Evolutionary conservation across 192 early-diverging fungal genomes (phyloP).

Genomic region (Gamsiella multidivaricata): DNA sequence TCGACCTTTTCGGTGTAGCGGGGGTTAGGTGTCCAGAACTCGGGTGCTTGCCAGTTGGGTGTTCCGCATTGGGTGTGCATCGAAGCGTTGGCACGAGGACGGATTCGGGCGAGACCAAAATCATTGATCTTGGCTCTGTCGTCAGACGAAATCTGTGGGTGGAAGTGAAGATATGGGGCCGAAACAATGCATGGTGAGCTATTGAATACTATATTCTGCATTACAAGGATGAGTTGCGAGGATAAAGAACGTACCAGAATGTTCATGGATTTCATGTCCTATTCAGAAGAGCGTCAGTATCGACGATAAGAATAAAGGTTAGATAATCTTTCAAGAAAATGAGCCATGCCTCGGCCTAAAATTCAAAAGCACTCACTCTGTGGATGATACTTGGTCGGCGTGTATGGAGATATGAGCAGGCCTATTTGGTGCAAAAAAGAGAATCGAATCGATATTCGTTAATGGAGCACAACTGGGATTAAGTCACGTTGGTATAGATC

Average conservation of each 20-base stretch:
- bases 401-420: conserved; percentile 76
- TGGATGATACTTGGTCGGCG: conserved; percentile 80
- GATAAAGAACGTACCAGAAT: conserved; percentile 58
- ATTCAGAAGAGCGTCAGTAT: background rate
- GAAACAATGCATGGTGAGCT: no score
- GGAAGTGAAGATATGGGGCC: background rate
- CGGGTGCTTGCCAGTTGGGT: conserved; percentile 85
- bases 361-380: conserved; percentile 54
- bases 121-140: conserved; percentile 83
- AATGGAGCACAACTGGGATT: no score
- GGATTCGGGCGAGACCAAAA: conserved; percentile 83
- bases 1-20: conserved; percentile 82
- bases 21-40: conserved; percentile 77
- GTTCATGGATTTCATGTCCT: conserved; percentile 85
- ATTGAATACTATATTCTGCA: no score
- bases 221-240: no score
- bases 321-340: background rate
- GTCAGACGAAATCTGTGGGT: conserved; percentile 60
- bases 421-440: conserved; percentile 13
- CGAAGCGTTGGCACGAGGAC: conserved; percentile 72
- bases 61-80: conserved; percentile 84
- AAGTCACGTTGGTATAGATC: no score
- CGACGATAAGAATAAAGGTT: background rate
- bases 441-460: no score
- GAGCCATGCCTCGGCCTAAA: background rate